Conservation (phyloP, 257 asterid species). For the Fraxinus anomala region DNA sequence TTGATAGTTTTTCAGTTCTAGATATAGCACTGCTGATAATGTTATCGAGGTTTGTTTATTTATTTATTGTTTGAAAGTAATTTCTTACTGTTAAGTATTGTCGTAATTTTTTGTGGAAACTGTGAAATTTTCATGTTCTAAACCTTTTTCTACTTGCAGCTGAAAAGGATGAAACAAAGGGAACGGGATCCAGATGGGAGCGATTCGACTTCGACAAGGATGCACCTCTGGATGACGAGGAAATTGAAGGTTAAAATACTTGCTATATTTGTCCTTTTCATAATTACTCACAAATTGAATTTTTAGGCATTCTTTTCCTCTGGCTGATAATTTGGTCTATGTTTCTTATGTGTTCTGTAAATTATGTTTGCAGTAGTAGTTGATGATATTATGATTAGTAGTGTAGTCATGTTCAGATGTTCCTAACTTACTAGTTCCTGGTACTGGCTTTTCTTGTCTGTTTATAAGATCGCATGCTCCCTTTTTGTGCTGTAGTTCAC, state of each 20-base stretch:
- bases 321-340: not conserved
- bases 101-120: not conserved
- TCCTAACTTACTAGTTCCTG: not conserved
- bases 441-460: not conserved
- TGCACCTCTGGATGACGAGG: constrained; percentile 93
- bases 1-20: too few relatives aligned
- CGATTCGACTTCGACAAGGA: constrained; percentile 85
- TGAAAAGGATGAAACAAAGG: constrained; percentile 72
- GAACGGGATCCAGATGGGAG: constrained; percentile 95
- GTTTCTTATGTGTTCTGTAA: constrained; percentile 1
- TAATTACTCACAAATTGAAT: not conserved
- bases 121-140: constrained; percentile 12
- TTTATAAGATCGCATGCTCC: not conserved
- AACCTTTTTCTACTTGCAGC: constrained; percentile 42
- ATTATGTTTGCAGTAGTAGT: constrained; percentile 5
- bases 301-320: not conserved
- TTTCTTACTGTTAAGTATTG: not conserved
- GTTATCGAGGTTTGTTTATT: not conserved
- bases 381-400: constrained; percentile 2
- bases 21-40: not conserved
- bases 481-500: not conserved
- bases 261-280: constrained; percentile 7
- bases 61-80: too few relatives aligned
- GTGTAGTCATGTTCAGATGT: not conserved
- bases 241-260: constrained; percentile 66